Percentiles rank a stretch among this genome's conserved stretches.
Evolutionary conservation across 2,329 filamentous ascomycete species (phyloP).

Genomic region (Apiospora rasikravindrae): DNA sequence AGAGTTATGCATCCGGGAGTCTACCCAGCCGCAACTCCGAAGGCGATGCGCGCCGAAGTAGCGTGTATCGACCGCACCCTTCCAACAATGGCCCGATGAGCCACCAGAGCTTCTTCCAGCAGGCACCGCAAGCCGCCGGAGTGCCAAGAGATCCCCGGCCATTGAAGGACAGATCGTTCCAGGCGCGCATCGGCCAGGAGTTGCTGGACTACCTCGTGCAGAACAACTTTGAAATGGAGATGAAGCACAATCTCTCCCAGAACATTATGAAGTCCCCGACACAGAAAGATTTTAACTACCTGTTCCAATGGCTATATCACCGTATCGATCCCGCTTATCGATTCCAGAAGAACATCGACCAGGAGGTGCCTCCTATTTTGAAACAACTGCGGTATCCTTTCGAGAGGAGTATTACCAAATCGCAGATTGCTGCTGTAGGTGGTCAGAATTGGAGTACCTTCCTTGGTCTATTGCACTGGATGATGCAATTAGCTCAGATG

Average conservation of each 20-base stretch:
- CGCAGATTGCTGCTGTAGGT: conserved; percentile 90
- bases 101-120: conserved; percentile 95
- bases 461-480: conserved; percentile 93
- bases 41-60: conserved; percentile 72
- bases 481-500: conserved; percentile 97
- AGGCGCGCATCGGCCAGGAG: conserved; percentile 84
- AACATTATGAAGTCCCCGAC: conserved; percentile 94
- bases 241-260: conserved; percentile 90
- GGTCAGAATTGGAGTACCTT: conserved; percentile 98
- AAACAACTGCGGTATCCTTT: conserved; percentile 96
- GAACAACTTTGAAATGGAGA: conserved; percentile 97
- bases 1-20: conserved; percentile 69
- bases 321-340: conserved; percentile 92
- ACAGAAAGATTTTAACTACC: conserved; percentile 96
- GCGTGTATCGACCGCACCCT: conserved; percentile 74
- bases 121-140: conserved; percentile 79
- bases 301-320: conserved; percentile 98
- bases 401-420: conserved; percentile 95
- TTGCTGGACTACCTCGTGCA: conserved; percentile 89
- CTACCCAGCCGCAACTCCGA: conserved; percentile 53
- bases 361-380: conserved; percentile 89
- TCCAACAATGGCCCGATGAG: conserved; percentile 70
- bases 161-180: conserved; percentile 79
- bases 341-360: conserved; percentile 93
- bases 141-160: conserved; percentile 87